A percentile compares a stretch with the other conserved stretches of the same genome.
phyloP scores from a whole-genome alignment of 495 filamentous ascomycete genomes.

The Acidomyces sp. region DNA sequence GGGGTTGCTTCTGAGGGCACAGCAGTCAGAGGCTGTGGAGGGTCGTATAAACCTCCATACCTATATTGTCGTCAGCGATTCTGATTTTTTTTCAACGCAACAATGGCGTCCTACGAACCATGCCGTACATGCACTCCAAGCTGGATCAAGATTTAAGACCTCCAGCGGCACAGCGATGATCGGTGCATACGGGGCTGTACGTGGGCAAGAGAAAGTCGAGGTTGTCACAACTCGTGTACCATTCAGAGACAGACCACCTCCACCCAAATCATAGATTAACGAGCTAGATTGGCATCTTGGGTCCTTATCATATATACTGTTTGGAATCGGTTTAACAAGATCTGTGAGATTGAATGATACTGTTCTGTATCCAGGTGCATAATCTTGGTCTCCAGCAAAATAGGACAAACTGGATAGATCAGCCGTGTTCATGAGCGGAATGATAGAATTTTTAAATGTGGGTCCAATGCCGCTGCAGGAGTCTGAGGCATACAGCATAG shows the following conservation, averaged over 20 bases:
- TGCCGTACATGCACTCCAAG: conserved; percentile 2
- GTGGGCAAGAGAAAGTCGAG: conserved; percentile 4
- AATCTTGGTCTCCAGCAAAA: not conserved
- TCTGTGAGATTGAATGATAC: conserved; percentile 7
- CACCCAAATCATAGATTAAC: not conserved
- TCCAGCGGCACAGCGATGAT: conserved; percentile 13
- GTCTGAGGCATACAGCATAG: conserved; percentile 7
- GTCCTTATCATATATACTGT: conserved; percentile 8
- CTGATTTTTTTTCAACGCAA: too few species aligned
- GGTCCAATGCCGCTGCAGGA: conserved; percentile 9
- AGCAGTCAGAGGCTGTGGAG: not conserved
- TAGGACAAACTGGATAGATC: conserved; percentile 5
- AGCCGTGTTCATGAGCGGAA: not conserved
- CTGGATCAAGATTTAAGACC: not conserved
- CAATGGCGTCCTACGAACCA: too few species aligned
- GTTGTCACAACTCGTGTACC: too few species aligned
- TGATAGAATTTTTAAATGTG: conserved; percentile 6
- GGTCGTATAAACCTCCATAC: conserved; percentile 5
- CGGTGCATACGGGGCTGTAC: conserved; percentile 8
- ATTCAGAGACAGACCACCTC: too few species aligned
- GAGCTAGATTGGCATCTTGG: conserved; percentile 1
- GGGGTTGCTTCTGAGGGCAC: not conserved
- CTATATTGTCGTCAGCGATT: too few species aligned
- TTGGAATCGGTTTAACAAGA: conserved; percentile 8
- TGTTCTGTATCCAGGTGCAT: not conserved